Evolutionary conservation across 2,329 filamentous ascomycete genomes (phyloP).

Genomic region (Neurospora crassa): DNA sequence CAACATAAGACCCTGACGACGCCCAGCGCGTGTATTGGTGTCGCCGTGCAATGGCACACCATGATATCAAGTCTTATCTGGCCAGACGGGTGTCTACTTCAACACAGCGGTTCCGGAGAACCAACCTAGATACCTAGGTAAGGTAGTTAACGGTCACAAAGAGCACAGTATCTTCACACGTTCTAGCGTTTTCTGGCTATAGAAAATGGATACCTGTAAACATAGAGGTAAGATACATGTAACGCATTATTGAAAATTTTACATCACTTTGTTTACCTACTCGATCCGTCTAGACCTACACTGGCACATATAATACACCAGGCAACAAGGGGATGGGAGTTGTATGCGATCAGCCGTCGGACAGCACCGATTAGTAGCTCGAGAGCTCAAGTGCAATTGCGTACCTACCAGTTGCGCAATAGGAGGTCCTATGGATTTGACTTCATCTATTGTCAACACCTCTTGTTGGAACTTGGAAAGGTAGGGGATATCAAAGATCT

Average conservation of each 20-base stretch:
- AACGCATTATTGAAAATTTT: neutral
- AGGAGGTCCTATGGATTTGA: neutral
- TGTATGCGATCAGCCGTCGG: neutral
- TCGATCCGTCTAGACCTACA: neutral
- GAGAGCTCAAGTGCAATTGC: neutral
- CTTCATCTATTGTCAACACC: neutral
- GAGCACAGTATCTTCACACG: neutral
- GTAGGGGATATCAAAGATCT: no score
- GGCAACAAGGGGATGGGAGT: neutral
- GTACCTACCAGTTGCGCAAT: neutral
- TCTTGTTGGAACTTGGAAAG: no score
- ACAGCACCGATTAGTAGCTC: neutral
- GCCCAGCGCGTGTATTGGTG: neutral
- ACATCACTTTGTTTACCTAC: no score
- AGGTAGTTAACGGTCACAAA: neutral
- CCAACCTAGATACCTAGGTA: no score
- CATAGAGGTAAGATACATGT: neutral
- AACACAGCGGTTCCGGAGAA: neutral
- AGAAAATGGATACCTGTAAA: neutral
- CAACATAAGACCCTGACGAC: neutral
- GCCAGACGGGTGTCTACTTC: neutral
- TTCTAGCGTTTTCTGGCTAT: neutral
- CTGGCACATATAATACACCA: no score
- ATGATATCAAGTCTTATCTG: neutral
- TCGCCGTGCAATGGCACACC: neutral